A percentile compares a stretch with the other conserved stretches of the same genome.
Evolutionary conservation across 306 rosid species (phyloP).

Genomic region (Purshia tridentata): DNA sequence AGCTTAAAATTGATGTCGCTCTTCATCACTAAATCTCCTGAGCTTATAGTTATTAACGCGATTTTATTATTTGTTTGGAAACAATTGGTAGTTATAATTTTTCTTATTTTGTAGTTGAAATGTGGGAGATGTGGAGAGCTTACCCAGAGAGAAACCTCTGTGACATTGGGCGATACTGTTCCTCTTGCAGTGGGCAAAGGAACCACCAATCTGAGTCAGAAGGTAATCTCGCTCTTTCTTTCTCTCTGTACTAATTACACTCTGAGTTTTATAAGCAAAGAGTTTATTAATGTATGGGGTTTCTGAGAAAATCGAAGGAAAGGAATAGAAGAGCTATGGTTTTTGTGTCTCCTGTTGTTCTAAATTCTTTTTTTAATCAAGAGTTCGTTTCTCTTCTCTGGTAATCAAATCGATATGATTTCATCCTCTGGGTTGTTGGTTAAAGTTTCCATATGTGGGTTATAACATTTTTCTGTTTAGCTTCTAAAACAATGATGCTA

Average conservation of each 20-base stretch:
- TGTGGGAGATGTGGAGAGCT: constrained; percentile 87
- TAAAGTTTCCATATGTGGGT: not conserved
- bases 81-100: not conserved
- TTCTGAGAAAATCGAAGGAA: constrained; percentile 10
- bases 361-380: too few relatives aligned
- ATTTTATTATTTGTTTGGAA: not conserved
- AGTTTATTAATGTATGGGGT: not conserved
- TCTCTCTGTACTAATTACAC: not conserved
- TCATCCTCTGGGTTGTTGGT: not conserved
- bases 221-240: constrained; percentile 39
- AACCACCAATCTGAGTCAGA: constrained; percentile 79
- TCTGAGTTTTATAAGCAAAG: not conserved
- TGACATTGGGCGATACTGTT: constrained; percentile 63
- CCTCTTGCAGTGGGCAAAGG: constrained; percentile 72
- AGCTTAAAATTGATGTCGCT: not conserved
- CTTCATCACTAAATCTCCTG: not conserved
- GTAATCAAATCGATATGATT: too few relatives aligned
- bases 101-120: constrained; percentile 45
- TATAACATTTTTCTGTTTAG: not conserved
- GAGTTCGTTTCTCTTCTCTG: too few relatives aligned
- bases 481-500: too few relatives aligned
- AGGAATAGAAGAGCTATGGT: not conserved
- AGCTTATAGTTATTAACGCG: not conserved
- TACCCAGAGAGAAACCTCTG: constrained; percentile 76
- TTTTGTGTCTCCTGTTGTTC: not conserved